These are phyloP conservation scores for Amphirosellinia nigrospora DNA, from an alignment of 495 filamentous ascomycete species.

Conservation along the genomic window DNA sequence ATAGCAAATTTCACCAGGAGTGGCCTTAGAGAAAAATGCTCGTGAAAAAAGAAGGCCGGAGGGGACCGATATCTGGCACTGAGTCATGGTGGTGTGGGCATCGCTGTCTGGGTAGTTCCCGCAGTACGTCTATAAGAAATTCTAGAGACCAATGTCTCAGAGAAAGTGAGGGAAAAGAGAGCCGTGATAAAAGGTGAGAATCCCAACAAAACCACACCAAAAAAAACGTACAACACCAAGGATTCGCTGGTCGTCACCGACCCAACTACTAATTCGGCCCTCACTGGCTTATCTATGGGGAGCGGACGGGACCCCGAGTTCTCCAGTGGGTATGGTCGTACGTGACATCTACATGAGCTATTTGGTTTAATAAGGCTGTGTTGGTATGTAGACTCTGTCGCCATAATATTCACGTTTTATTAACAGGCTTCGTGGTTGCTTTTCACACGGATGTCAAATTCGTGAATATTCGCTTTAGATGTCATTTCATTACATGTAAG, in stretches of 20 bases:
- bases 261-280: conserved; percentile 46
- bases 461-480: not conserved
- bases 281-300: conserved; percentile 42
- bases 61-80: not conserved
- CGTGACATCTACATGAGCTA: not conserved
- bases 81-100: not conserved
- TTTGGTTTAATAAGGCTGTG: not conserved
- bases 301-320: conserved; percentile 51
- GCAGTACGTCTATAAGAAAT: too few species aligned
- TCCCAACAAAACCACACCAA: not conserved
- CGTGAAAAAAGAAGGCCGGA: not conserved
- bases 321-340: conserved; percentile 47
- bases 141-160: not conserved
- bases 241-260: conserved; percentile 51
- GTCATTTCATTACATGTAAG: not conserved
- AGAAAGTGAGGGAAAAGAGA: not conserved
- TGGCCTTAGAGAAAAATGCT: not conserved
- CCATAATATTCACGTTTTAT: not conserved
- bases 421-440: not conserved
- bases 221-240: conserved; percentile 43
- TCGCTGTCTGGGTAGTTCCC: too few species aligned
- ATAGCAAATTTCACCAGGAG: not conserved
- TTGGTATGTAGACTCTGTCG: too few species aligned
- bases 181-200: not conserved
- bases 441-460: not conserved